Evolutionary conservation across 2,329 filamentous ascomycete species (phyloP), one percentile per base, ranked within the genome.

Genomic region (Emergomyces orientalis): DNA sequence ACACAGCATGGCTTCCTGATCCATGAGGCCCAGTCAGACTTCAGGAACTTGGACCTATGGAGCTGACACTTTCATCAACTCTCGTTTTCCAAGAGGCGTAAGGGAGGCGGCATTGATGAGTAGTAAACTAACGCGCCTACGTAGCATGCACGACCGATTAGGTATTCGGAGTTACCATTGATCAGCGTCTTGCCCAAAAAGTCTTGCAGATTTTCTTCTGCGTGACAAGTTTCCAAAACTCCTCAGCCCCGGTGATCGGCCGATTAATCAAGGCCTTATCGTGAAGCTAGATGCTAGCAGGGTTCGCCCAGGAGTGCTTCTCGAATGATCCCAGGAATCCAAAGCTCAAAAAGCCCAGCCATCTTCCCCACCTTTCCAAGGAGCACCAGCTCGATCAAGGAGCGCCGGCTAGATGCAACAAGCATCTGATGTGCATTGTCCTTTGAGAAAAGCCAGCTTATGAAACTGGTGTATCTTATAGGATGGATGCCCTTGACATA

Each of bases 231-330:
- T 56, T 34, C n/a, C 34, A n/a, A 56, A 25, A 22, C 32, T 56
- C 54, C 4, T 25, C 32, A 56, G 11, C 25, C 54, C 41, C 19
- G 7, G 14, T 25, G 54, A 56, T 56, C 54, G 30, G 34, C 54
- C 32, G 54, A 39, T 56, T 39, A 56, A 56, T 56, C 25, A 25
- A 56, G 54, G 54, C 54, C 54, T 56, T 56, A 54, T 54, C 32
- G 32, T 9, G n/a, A 13, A 39, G n/a, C 34, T 39, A 56, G 54
- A 32, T 51, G 25, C 13, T 51, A 51, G 47, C 13, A 22, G 47
- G 34, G 32, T 34, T 39, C 22, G 32, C 25, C 54, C 54, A 13
- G 54, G 17, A 41, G 34, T 27, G 17, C 54, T 56, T 39, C n/a
- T 56, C 54, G n/a, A 56, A 56, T 37, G 47, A 51, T 27, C 47